These are phyloP conservation scores for Pseudogymnoascus sp. DNA, from an alignment of 2,329 filamentous ascomycete genomes.

Conservation along the genomic window DNA sequence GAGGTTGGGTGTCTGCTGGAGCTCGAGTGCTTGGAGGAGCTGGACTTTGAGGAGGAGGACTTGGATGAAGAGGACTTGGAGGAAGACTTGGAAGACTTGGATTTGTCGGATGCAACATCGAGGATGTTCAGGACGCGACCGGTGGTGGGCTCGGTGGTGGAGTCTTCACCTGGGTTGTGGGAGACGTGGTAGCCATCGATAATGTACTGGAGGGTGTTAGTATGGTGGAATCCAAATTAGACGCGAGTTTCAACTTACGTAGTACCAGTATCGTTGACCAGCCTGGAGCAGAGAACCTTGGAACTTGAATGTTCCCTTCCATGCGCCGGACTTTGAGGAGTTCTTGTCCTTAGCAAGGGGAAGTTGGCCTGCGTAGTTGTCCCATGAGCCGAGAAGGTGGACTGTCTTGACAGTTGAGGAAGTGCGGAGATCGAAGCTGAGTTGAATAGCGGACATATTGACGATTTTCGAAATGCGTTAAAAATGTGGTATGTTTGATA, in stretches of 20 bases:
- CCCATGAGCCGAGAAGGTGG: constrained; percentile 96
- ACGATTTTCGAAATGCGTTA: constrained; percentile 28
- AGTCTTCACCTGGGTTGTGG: constrained; percentile 86
- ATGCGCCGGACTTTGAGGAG: constrained; percentile 79
- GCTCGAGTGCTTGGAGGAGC: constrained; percentile 37
- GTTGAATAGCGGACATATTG: constrained; percentile 80
- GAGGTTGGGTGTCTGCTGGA: constrained; percentile 42
- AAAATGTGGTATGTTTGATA: constrained; percentile 27
- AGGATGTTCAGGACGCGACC: constrained; percentile 97
- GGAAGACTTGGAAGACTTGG: constrained; percentile 40
- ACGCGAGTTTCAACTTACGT: constrained; percentile 43
- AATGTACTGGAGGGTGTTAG: constrained; percentile 59
- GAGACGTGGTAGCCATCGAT: constrained; percentile 98
- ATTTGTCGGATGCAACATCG: constrained; percentile 64
- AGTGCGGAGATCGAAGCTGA: constrained; percentile 93
- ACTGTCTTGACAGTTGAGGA: constrained; percentile 96
- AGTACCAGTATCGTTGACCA: constrained; percentile 98
- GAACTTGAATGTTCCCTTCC: constrained; percentile 96
- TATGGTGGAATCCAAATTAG: not conserved
- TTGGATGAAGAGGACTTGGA: constrained; percentile 35
- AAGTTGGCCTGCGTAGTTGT: constrained; percentile 91
- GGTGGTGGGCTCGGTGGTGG: constrained; percentile 90
- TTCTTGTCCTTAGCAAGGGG: constrained; percentile 84
- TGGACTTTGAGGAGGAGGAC: constrained; percentile 37
- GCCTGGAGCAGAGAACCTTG: constrained; percentile 78